Conservation (phyloP, 1,284 basidiomycete species). For the Sporisorium sorghi region DNA sequence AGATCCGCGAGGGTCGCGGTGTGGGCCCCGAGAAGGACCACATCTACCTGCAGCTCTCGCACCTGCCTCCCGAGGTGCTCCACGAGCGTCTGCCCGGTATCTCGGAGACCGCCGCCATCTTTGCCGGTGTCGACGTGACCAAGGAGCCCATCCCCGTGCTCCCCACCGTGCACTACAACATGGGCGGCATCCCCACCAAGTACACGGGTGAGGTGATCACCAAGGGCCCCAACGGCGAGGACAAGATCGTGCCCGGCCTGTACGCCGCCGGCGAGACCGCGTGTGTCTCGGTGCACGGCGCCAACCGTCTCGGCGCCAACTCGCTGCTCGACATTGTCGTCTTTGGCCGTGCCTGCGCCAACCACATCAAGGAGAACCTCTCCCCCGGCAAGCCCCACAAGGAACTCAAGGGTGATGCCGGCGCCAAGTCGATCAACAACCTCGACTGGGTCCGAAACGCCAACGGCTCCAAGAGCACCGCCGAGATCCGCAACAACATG, state of each 20-base stretch:
- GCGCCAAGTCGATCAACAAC: slow-evolving; percentile 85
- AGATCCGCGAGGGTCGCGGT: slow-evolving; percentile 98
- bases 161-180: slow-evolving; percentile 70
- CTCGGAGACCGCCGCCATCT: slow-evolving; percentile 99
- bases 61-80: slow-evolving; percentile 93
- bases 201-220: slow-evolving; percentile 97
- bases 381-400: slow-evolving; percentile 92
- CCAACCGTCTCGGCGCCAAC: slow-evolving; percentile 99
- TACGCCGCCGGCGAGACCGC: slow-evolving; percentile 99
- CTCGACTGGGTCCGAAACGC: slow-evolving; percentile 85
- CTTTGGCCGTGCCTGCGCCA: slow-evolving; percentile 97
- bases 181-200: slow-evolving; percentile 99
- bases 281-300: slow-evolving; percentile 98
- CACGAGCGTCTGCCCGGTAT: slow-evolving; percentile 99
- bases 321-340: slow-evolving; percentile 99
- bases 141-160: slow-evolving; percentile 87
- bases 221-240: slow-evolving; percentile 76
- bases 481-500: slow-evolving; percentile 92
- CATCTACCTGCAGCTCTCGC: slow-evolving; percentile 95
- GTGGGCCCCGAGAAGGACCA: slow-evolving; percentile 99
- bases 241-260: slow-evolving; percentile 93
- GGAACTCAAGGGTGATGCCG: slow-evolving; percentile 86
- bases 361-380: slow-evolving; percentile 94
- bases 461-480: slow-evolving; percentile 84
- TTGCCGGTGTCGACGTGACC: slow-evolving; percentile 98